Base-by-base conservation (phyloP, 495 filamentous ascomycete genomes). In the Talaromyces wortmannii region DNA sequence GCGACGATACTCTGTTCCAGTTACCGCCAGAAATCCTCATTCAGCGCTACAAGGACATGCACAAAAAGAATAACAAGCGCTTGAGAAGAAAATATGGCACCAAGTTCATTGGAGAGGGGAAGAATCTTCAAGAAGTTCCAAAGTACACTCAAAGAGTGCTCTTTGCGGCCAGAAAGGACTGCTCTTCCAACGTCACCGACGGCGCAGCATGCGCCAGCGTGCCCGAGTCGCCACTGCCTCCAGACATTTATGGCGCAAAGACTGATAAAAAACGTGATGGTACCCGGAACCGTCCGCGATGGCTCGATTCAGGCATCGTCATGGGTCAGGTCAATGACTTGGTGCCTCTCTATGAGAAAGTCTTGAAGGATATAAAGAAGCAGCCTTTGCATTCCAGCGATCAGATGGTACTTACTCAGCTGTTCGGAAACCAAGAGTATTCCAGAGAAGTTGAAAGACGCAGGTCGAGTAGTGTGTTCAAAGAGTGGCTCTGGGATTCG, bases 141-240 rank as follows among this genome's bases (percentile, higher is more conserved):
- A 78, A 73, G 52, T 84, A 79, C 50, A 72, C 70, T 0, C 80
- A 85, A 57, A 75, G 73, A 6, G 77, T 86, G 12, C 55, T 88
- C 2, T 88, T 85, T 57, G 80, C 74, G 32, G 80, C 83, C 12
- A 74, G 80, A 63, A 88, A 86, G 66, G 59, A 69, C 16, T 86
- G 83, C 55, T 76, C 71, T 50, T 69, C 71, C 2, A 74, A 71
- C 30, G 57, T 78, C 17, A 55, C 63, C 5, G 60, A 65, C 6
- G 72, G 80, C 50, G 67, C 78, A 10, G 79, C 80, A 4, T 86
- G 83, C 55, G 71, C 65, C 40, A 70, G 77, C 23, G 73, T 83
- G 0, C 83, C 84, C 0, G 62, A 78, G 33, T 82, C 80, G 0
- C 75, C 72, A 7, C 58, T 88, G 4, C 81, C 82, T 5, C 69